Evolutionary conservation across 495 filamentous ascomycete genomes (phyloP), one percentile per base, ranked within the genome.

Genomic region (Podospora conica): DNA sequence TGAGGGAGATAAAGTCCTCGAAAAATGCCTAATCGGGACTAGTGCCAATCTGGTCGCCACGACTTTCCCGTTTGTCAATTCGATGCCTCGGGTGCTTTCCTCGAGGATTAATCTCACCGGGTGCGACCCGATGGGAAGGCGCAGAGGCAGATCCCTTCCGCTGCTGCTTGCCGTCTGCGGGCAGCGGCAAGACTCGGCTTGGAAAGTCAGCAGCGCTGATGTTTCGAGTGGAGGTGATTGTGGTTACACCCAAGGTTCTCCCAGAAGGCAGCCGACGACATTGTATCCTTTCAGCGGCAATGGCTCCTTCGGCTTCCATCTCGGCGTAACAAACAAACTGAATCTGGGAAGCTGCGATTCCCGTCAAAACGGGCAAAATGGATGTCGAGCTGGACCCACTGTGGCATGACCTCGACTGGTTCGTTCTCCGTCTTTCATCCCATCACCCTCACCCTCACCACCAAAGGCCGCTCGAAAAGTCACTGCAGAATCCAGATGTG

Each of bases 341-440:
- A 48, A 18, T 0, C 6, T 48, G 33, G 6, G 12, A 48, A 22
- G 53, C 10, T 25, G 9, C 10, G 6, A 25, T n/a, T 20, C n/a
- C 25, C 23, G 11, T 58, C 58, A 64, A 70, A 29, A 82, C 81
- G 78, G 72, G 76, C 63, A 78, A 77, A 64, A 67, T 82, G 70
- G 78, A 82, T 65, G 78, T 72, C 40, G 81, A 84, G 68, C 76
- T 88, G 69, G 87, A 88, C 77, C 84, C 87, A 75, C 81, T 88
- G 71, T 91, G 88, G 87, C 82, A 90, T 62, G 86, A 91, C 73
- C 79, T 87, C 63, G 86, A 86, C 72, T 82, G 85, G 83, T 87
- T 79, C 61, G 80, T 74, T 15, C 63, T 67, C 8, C 1, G 28
- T 61, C 12, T 64, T 22, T 60, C 55, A 27, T 27, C 25, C 6